Percentiles rank a stretch among this genome's conserved stretches.
These are phyloP conservation scores for Cyclocybe cylindracea DNA, from an alignment of 768 basidiomycete species.

Conservation along the genomic window DNA sequence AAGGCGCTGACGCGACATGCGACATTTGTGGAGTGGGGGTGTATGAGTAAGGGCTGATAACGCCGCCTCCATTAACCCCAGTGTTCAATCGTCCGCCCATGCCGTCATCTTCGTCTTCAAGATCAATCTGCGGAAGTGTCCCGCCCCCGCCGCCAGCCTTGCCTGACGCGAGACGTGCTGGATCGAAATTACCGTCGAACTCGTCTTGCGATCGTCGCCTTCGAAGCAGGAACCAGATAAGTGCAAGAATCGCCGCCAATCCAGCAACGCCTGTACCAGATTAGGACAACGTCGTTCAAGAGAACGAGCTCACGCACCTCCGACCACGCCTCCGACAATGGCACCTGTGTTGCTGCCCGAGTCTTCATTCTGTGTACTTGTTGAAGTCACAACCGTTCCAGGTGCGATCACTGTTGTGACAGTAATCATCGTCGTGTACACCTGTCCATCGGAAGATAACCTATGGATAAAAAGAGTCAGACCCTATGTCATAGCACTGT, in stretches of 20 bases:
- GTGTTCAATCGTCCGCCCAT: constrained; percentile 24
- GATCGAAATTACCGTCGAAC: constrained; percentile 31
- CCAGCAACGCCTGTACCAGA: constrained; percentile 15
- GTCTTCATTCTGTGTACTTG: background rate
- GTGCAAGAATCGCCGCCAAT: constrained; percentile 10
- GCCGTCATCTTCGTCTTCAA: constrained; percentile 21
- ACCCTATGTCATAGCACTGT: background rate
- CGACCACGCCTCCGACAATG: constrained; percentile 27
- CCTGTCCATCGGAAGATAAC: constrained; percentile 18
- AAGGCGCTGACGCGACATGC: constrained; percentile 4
- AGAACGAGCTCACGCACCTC: constrained; percentile 16
- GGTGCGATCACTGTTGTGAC: constrained; percentile 16
- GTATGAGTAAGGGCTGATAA: constrained; percentile 25
- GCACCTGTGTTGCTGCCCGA: constrained; percentile 16
- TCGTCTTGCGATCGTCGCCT: constrained; percentile 22
- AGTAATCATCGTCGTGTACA: constrained; percentile 13
- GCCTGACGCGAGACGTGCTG: constrained; percentile 15
- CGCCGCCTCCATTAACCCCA: constrained; percentile 21
- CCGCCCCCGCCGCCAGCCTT: constrained; percentile 13
- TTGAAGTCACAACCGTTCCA: constrained; percentile 1
- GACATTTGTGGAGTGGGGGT: constrained; percentile 13
- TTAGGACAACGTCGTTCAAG: background rate
- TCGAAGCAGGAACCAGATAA: constrained; percentile 19
- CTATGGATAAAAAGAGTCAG: constrained; percentile 7
- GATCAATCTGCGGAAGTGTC: constrained; percentile 17